Evolutionary conservation across 192 early-diverging fungal genomes (phyloP).

Genomic region (Mycoemilia scoparia): DNA sequence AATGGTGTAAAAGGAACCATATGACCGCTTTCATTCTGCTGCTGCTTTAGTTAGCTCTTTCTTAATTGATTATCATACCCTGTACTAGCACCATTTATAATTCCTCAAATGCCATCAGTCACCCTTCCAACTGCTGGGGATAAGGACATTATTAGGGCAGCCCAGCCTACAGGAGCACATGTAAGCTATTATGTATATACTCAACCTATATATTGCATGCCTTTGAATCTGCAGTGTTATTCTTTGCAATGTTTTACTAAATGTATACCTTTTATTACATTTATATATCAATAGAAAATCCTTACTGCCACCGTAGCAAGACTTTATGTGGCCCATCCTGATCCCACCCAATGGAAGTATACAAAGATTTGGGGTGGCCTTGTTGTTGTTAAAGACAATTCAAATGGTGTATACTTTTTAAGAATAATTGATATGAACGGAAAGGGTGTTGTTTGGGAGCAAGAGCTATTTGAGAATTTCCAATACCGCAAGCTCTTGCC

Average conservation of each 20-base stretch:
- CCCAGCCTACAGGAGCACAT: constrained; percentile 33
- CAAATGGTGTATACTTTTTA: constrained; percentile 46
- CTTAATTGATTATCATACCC: no score
- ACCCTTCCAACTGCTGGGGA: constrained; percentile 43
- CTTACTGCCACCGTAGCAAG: constrained; percentile 56
- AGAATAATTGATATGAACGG: constrained; percentile 45
- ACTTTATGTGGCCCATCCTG: constrained; percentile 52
- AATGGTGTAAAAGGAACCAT: no score
- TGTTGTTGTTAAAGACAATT: constrained; percentile 43
- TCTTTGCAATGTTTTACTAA: neutral
- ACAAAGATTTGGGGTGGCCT: constrained; percentile 48
- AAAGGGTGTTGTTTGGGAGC: constrained; percentile 55
- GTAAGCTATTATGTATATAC: no score
- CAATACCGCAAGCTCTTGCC: constrained; percentile 38
- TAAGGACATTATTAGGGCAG: constrained; percentile 42
- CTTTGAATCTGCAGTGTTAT: neutral
- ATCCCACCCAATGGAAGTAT: constrained; percentile 47
- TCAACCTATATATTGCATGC: neutral
- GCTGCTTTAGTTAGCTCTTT: no score
- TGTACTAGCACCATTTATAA: no score
- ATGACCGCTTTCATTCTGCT: no score
- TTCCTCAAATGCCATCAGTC: constrained; percentile 42
- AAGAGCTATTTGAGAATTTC: constrained; percentile 59
- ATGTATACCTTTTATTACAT: constrained; percentile 5
- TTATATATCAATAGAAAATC: constrained; percentile 43